Evolutionary conservation across 106 monocot genomes (phyloP).

Genomic region (Hemerocallis citrina): DNA sequence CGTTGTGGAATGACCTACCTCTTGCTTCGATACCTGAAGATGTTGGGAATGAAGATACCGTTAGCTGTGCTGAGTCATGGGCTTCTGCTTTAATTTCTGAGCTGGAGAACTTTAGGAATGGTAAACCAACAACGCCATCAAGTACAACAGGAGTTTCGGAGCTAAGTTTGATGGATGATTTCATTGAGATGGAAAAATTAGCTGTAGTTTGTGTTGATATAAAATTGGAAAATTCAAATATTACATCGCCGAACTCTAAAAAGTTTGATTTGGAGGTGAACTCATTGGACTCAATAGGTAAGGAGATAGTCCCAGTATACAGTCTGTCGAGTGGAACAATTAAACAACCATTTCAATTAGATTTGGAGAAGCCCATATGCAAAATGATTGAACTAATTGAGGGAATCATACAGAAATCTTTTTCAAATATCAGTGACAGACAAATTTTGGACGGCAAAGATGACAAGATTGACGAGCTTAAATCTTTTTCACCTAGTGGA

Average conservation of each 20-base stretch:
- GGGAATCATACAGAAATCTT: constrained; percentile 30
- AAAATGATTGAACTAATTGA: constrained; percentile 46
- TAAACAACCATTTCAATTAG: constrained; percentile 7
- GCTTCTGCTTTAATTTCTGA: constrained; percentile 63
- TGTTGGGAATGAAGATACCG: constrained; percentile 30
- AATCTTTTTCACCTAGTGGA: constrained; percentile 6
- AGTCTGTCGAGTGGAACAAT: no score
- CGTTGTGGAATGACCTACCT: constrained; percentile 18
- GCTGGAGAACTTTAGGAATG: constrained; percentile 48
- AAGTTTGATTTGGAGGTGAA: constrained; percentile 3
- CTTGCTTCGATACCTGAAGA: constrained; percentile 26
- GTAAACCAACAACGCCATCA: constrained; percentile 26
- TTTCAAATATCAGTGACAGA: constrained; percentile 1
- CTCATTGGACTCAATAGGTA: constrained; percentile 12
- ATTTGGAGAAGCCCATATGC: constrained; percentile 22
- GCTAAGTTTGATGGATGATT: constrained; percentile 68
- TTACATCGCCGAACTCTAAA: constrained; percentile 2
- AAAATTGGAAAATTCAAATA: constrained; percentile 6
- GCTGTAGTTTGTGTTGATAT: constrained; percentile 29
- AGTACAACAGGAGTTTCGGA: constrained; percentile 33
- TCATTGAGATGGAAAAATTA: constrained; percentile 62
- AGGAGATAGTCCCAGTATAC: constrained; percentile 24
- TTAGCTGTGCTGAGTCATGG: constrained; percentile 62
- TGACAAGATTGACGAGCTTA: not conserved
- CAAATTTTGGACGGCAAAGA: constrained; percentile 7